These are phyloP conservation scores for Nitzschia sp. DNA, from an alignment of 108 stramenopile genomes.

Conservation along the genomic window DNA sequence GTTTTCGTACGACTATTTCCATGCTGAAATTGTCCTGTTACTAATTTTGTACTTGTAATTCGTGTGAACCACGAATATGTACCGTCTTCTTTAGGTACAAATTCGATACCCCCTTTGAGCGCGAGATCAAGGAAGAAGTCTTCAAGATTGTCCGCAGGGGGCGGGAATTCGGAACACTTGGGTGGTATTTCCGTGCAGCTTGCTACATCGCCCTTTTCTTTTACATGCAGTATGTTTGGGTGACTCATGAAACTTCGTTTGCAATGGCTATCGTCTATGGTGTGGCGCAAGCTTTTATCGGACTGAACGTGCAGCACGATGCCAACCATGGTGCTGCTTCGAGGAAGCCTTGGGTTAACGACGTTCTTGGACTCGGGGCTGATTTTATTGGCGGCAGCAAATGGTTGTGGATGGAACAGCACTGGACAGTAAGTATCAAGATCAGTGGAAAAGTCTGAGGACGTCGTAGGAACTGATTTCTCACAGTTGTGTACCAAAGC, in stretches of 20 bases:
- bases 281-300: conserved; percentile 76
- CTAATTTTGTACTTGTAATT: too few relatives aligned
- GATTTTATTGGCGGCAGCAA: conserved; percentile 89
- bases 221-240: conserved; percentile 68
- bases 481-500: conserved; percentile 6
- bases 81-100: conserved; percentile 51
- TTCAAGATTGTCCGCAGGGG: conserved; percentile 90
- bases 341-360: conserved; percentile 77
- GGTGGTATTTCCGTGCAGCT: conserved; percentile 69
- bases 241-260: conserved; percentile 47
- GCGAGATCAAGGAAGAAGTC: conserved; percentile 84
- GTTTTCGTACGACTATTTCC: conserved; percentile 19
- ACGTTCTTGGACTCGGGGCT: conserved; percentile 83
- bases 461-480: not conserved
- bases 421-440: conserved; percentile 80
- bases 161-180: conserved; percentile 80
- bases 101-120: conserved; percentile 85
- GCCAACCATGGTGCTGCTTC: conserved; percentile 94
- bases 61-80: too few relatives aligned
- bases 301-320: conserved; percentile 94
- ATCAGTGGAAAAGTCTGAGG: too few relatives aligned
- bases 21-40: too few relatives aligned
- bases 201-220: conserved; percentile 72
- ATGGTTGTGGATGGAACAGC: conserved; percentile 90
- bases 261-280: conserved; percentile 75